A percentile compares a stretch with the other conserved stretches of the same genome.
Conservation (phyloP, 805 yeast species). For the Yamadazyma laniorum region DNA sequence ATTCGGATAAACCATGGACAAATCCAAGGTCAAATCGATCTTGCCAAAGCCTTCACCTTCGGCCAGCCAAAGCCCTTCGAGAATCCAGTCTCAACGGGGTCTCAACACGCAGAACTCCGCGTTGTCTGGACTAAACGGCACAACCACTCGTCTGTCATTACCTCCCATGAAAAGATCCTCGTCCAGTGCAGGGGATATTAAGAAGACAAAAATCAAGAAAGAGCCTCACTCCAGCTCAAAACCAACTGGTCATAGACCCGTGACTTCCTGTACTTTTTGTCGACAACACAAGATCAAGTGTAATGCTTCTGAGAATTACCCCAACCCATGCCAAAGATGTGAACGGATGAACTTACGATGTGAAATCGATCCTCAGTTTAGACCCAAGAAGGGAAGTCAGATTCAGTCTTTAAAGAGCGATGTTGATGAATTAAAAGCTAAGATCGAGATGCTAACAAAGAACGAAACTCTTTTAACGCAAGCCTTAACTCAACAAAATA, state of each 20-base stretch:
- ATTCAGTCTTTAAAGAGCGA: constrained; percentile 81
- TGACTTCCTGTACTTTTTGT: constrained; percentile 90
- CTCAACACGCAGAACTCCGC: constrained; percentile 1
- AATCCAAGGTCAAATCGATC: constrained; percentile 39
- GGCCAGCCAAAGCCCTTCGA: background rate
- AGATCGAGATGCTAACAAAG: constrained; percentile 61
- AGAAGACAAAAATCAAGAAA: constrained; percentile 16
- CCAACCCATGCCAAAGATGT: constrained; percentile 81
- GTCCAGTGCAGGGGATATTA: constrained; percentile 11
- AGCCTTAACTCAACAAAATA: constrained; percentile 50
- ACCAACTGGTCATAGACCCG: constrained; percentile 65
- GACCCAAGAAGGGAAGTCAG: constrained; percentile 90
- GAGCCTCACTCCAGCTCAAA: constrained; percentile 6
- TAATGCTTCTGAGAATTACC: constrained; percentile 82
- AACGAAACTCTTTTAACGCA: constrained; percentile 69
- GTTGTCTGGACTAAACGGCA: background rate
- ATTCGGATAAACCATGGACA: constrained; percentile 37
- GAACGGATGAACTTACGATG: constrained; percentile 75
- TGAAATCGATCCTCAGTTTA: constrained; percentile 86
- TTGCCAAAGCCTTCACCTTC: constrained; percentile 39
- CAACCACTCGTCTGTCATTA: constrained; percentile 7
- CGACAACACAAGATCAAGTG: constrained; percentile 93
- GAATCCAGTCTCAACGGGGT: constrained; percentile 6
- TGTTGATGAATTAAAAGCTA: constrained; percentile 73
- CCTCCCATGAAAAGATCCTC: constrained; percentile 7